Evolutionary conservation across 257 asterid genomes (phyloP), one percentile per base, ranked within the genome.

Genomic region (Solanum appendiculatum): DNA sequence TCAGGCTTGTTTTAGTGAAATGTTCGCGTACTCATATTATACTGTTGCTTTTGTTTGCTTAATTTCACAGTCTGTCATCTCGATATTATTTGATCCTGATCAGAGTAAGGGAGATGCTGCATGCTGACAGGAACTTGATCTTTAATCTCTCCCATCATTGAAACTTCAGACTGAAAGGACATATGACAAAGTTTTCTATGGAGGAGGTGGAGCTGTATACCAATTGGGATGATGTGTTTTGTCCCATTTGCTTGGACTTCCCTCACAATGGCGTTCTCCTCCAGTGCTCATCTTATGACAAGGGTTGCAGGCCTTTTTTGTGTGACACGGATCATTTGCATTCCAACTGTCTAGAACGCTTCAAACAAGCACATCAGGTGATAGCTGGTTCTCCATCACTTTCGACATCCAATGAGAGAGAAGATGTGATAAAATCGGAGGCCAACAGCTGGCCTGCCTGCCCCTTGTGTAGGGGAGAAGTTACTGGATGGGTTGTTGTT

Each of bases 231-330:
- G 95, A 95, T 83, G 89, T 94, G 84, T 92, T 87, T 37, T 95
- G 98, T 83, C 98, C 98, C 88, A 95, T 95, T 89, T 95, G 98
- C 90, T 89, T 94, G 89, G 95, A 94, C 86, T 93, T 90, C 60
- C 98, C 98, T 25, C 98, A 95, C 92, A 95, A 95, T 37, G 91
- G 95, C 29, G 98, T 95, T 84, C 98, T 95, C 87, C 97, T 95
- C 88, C 96, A 91, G 44, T 95, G 98, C 89, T 90, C 98, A 34
- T 94, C 98, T 0, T 92, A 88, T 73, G 93, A 87, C 36, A 95
- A 93, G 78, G 98, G 98, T 5, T 95, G 98, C 69, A 94, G 93
- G 68, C 90, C 98, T 74, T 95, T 95, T 88, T 95, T 95, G 23
- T 95, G 98, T 31, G 98, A 94, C 89, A 95, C 98, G 0, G 91